phyloP scores from a whole-genome alignment of 2,329 filamentous ascomycete species.

The Colletotrichum chrysophilum region DNA sequence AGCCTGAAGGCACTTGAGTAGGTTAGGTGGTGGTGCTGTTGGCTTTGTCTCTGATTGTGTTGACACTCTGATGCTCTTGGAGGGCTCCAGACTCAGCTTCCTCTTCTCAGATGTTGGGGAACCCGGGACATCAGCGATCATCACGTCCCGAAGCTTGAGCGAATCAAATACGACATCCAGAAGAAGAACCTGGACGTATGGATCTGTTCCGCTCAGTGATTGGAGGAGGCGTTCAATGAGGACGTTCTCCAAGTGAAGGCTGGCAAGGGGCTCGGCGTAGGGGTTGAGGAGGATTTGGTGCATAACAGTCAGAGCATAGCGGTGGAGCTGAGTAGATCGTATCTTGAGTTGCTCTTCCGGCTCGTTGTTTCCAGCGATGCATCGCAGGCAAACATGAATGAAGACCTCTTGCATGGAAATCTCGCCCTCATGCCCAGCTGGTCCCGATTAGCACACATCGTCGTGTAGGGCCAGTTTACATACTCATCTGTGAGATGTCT shows the following conservation, averaged over 20 bases:
- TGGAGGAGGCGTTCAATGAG: constrained; percentile 72
- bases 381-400: constrained; percentile 68
- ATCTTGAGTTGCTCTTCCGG: constrained; percentile 42
- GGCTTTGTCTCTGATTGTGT: constrained; percentile 34
- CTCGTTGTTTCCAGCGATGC: constrained; percentile 54
- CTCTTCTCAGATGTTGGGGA: constrained; percentile 55
- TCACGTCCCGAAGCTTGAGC: constrained; percentile 66
- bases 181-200: constrained; percentile 76
- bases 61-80: constrained; percentile 43
- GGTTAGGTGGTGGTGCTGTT: constrained; percentile 65
- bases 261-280: constrained; percentile 61
- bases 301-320: constrained; percentile 71
- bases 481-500: constrained; percentile 55
- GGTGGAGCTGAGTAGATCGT: constrained; percentile 71
- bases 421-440: constrained; percentile 60
- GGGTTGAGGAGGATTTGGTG: constrained; percentile 72
- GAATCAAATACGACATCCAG: constrained; percentile 79
- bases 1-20: constrained; percentile 85
- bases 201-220: constrained; percentile 66
- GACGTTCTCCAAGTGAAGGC: constrained; percentile 71
- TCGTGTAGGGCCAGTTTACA: constrained; percentile 32
- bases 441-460: constrained; percentile 23
- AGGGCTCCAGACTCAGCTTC: constrained; percentile 44
- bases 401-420: constrained; percentile 72
- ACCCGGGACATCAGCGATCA: constrained; percentile 42